Conservation (phyloP, 2,329 filamentous ascomycete species). For the Apiospora marii region DNA sequence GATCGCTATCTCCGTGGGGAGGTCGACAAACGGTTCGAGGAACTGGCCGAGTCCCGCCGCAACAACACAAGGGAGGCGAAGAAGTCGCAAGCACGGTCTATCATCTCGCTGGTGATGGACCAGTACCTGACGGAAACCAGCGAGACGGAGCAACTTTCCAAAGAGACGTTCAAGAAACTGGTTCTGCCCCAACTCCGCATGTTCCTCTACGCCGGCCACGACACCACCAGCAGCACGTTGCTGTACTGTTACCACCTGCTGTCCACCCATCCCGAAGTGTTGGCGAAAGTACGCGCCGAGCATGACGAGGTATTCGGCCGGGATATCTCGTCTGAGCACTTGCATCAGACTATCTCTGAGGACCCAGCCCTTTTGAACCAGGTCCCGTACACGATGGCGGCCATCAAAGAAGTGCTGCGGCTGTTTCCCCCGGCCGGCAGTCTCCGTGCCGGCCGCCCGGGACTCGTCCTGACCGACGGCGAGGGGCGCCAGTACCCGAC, state of each 20-base stretch:
- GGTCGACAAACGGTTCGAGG: slow-evolving; percentile 35
- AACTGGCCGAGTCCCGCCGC: slow-evolving; percentile 24
- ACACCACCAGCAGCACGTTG: slow-evolving; percentile 67
- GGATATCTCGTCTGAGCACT: slow-evolving; percentile 19
- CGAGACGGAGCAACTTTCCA: not conserved
- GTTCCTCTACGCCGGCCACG: slow-evolving; percentile 65
- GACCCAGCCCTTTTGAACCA: slow-evolving; percentile 40
- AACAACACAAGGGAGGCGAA: not conserved
- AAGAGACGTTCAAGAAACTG: slow-evolving; percentile 28
- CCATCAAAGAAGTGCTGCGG: slow-evolving; percentile 48
- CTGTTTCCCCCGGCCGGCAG: slow-evolving; percentile 54
- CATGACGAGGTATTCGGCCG: slow-evolving; percentile 37
- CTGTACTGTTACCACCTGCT: slow-evolving; percentile 56
- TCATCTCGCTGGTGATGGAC: slow-evolving; percentile 34
- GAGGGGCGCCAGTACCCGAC: slow-evolving; percentile 45
- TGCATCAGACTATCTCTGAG: slow-evolving; percentile 40
- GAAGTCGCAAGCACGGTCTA: slow-evolving; percentile 26
- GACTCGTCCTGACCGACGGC: slow-evolving; percentile 40
- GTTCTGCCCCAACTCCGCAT: slow-evolving; percentile 33
- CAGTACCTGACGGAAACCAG: slow-evolving; percentile 27
- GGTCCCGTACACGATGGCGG: slow-evolving; percentile 44
- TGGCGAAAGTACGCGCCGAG: slow-evolving; percentile 35
- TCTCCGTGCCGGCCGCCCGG: slow-evolving; percentile 43
- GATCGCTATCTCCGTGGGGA: slow-evolving; percentile 32
- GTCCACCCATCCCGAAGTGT: slow-evolving; percentile 31